Evolutionary conservation across 2,329 filamentous ascomycete genomes (phyloP).

Genomic region (Exophiala sp.): DNA sequence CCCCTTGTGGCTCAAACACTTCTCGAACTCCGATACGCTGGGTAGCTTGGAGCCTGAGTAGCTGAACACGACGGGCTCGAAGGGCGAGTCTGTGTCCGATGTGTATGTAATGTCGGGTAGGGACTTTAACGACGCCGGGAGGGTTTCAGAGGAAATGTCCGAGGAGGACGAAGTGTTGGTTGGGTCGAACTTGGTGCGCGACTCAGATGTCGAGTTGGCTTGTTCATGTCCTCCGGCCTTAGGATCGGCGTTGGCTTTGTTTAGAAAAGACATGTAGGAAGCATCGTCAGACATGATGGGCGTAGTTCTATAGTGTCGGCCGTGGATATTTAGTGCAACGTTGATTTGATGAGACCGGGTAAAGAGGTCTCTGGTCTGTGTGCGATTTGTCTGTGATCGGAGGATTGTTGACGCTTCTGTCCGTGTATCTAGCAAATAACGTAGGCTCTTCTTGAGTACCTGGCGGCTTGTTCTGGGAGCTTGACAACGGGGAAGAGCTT

Average conservation of each 20-base stretch:
- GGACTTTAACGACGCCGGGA: conserved; percentile 46
- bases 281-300: conserved; percentile 62
- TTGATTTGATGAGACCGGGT: no score
- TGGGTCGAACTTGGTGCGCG: conserved; percentile 19
- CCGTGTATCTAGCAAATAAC: no score
- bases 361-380: no score
- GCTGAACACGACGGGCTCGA: conserved; percentile 69
- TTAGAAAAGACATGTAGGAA: conserved; percentile 77
- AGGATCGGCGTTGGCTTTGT: conserved; percentile 76
- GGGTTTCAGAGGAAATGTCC: conserved; percentile 31
- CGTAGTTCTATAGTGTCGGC: neutral
- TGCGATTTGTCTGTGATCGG: no score
- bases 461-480: no score
- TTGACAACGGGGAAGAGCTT: no score
- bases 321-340: no score
- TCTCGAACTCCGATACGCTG: conserved; percentile 63
- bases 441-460: no score
- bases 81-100: conserved; percentile 83
- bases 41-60: conserved; percentile 47
- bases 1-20: conserved; percentile 56
- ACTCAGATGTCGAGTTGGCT: conserved; percentile 21
- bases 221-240: conserved; percentile 31
- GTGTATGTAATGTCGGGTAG: conserved; percentile 56
- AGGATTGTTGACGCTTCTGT: no score
- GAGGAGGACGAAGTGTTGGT: conserved; percentile 14